Percentiles rank a stretch among this genome's conserved stretches.
Conservation (phyloP, 345 rosid species). For the Heritiera littoralis region DNA sequence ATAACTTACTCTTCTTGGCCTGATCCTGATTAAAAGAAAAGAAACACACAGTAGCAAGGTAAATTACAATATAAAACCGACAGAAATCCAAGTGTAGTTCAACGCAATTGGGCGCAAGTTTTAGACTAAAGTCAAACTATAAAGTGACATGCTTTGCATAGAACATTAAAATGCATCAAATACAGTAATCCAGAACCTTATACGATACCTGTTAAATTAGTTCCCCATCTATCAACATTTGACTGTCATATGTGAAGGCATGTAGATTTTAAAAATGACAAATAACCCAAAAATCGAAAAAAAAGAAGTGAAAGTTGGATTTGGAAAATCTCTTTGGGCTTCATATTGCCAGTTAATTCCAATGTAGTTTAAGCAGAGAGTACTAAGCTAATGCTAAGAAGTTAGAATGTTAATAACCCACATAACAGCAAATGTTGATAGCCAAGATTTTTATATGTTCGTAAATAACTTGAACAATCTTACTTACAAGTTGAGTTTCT, state of each 20-base stretch:
- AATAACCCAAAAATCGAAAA: neutral
- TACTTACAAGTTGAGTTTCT: slow-evolving; percentile 11
- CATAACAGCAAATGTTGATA: neutral
- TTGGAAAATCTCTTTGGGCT: neutral
- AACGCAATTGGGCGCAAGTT: neutral
- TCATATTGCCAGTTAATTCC: neutral
- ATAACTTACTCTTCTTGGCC: slow-evolving; percentile 1
- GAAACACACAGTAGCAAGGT: neutral
- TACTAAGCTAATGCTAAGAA: too few relatives aligned
- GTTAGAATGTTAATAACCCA: neutral
- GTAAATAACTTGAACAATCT: neutral
- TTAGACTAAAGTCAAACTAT: neutral
- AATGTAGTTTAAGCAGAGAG: neutral
- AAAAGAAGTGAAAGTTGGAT: neutral
- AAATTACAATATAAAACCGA: neutral
- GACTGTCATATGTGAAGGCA: neutral
- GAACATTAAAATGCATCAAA: neutral
- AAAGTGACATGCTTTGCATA: neutral
- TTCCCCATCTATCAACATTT: neutral
- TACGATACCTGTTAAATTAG: neutral
- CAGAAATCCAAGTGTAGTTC: neutral
- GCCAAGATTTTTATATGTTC: too few relatives aligned
- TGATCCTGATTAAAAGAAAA: neutral
- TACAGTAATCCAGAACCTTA: neutral
- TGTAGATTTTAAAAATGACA: neutral